Evolutionary conservation across 2,329 filamentous ascomycete species (phyloP), one percentile per base, ranked within the genome.

Genomic region (Chlorencoelia australis): DNA sequence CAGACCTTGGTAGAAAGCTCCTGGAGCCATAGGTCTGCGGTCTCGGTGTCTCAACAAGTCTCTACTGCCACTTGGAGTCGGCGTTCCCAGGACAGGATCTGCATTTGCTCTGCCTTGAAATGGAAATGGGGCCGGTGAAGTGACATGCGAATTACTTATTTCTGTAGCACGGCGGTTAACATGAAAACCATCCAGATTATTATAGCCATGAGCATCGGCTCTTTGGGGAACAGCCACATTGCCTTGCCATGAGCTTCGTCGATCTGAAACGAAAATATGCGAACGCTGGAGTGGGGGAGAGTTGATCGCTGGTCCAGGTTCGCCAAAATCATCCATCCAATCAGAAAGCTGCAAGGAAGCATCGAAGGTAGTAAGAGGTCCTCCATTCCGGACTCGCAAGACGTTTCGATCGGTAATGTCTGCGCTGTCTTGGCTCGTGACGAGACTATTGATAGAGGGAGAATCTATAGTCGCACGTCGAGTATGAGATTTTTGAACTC

Each of bases 1-100:
- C 7, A 54, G 27, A 26, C 43, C 49, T 35, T 40, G 41, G 24
- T 54, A 53, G 18, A 54, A 50, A 7, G 44, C 49, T 24, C 50
- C 51, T 11, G 50, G 50, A 16, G 41, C 35, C 17, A 49, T 31
- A 20, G 42, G 41, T 20, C 37, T 43, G 10, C 35, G 43, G 10
- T 30, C 33, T 32, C 25, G 37, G 19, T n/a, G 13, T 15, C 19
- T 38, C 7, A 15, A 13, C 9, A 22, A 18, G 7, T 30, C 22
- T 10, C 30, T 35, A 19, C 14, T 35, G 6, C 22, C n/a, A 2
- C 17, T 7, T 18, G 13, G 24, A 6, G 10, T 19, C n/a, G 31
- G 27, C 13, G 15, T 35, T 28, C n/a, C 19, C 19, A 20, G 15
- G 10, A 20, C n/a, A 8, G 16, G 10, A 2, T 30, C 32, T 19